A percentile compares a stretch with the other conserved stretches of the same genome.
Evolutionary conservation across 148 eudicot genomes (phyloP).

Genomic region (Chenopodium formosanum): DNA sequence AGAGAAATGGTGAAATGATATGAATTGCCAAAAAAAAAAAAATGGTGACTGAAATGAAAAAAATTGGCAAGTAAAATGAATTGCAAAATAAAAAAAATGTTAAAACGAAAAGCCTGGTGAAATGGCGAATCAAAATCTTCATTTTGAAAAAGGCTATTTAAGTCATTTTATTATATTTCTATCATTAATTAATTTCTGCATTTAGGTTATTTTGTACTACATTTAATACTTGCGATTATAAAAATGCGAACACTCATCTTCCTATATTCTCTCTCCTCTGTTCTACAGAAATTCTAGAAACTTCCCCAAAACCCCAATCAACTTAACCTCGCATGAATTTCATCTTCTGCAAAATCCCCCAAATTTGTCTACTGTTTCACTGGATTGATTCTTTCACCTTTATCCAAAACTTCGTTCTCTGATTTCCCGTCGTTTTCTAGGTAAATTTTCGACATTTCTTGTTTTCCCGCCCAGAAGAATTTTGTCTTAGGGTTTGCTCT

Average conservation of each 20-base stretch:
- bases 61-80: too few species aligned
- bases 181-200: too few species aligned
- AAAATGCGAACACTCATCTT: not conserved
- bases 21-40: too few species aligned
- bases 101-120: too few species aligned
- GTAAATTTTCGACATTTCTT: not conserved
- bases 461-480: conserved; percentile 10
- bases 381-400: conserved; percentile 4
- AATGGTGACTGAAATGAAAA: too few species aligned
- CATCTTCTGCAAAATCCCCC: not conserved
- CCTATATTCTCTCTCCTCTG: not conserved
- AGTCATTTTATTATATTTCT: too few species aligned
- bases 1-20: too few species aligned
- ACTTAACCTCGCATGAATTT: not conserved
- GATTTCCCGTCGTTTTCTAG: conserved; percentile 5
- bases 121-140: too few species aligned
- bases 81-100: too few species aligned
- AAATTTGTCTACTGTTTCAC: not conserved
- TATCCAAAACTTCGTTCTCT: not conserved
- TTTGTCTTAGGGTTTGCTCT: conserved; percentile 23
- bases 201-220: too few species aligned
- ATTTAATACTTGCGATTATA: too few species aligned
- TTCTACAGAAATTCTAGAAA: not conserved
- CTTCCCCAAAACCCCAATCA: not conserved
- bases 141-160: too few species aligned